Evolutionary conservation across 306 rosid genomes (phyloP).

Genomic region (Begonia fuchsioides): DNA sequence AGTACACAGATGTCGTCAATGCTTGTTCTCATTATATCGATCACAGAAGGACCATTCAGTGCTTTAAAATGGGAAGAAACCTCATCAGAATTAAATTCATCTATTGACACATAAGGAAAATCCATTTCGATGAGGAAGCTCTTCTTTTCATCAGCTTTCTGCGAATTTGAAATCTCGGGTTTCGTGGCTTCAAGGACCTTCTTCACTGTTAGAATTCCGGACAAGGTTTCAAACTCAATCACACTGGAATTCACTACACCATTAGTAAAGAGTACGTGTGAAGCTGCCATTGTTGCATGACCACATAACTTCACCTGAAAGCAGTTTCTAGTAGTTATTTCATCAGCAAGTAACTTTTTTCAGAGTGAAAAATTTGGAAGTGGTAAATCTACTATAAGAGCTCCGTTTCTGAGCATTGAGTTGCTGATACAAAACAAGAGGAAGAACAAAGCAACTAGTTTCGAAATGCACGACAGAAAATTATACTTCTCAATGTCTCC

Average conservation of each 20-base stretch:
- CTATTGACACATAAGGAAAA: constrained; percentile 21
- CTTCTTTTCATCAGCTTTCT: constrained; percentile 13
- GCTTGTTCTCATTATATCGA: constrained; percentile 25
- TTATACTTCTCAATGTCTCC: too few relatives aligned
- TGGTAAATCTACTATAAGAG: too few relatives aligned
- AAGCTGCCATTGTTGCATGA: constrained; percentile 73
- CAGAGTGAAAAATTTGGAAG: too few relatives aligned
- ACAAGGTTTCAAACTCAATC: constrained; percentile 47
- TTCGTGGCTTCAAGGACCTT: constrained; percentile 11
- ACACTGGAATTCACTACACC: constrained; percentile 24
- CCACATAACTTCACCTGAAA: constrained; percentile 72
- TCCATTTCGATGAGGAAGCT: constrained; percentile 31
- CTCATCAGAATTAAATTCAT: constrained; percentile 19
- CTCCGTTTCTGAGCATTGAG: too few relatives aligned
- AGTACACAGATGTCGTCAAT: constrained; percentile 36
- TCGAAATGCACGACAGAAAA: too few relatives aligned
- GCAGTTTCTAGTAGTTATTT: constrained; percentile 1
- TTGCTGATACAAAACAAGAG: too few relatives aligned
- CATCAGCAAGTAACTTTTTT: background rate
- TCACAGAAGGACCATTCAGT: constrained; percentile 29
- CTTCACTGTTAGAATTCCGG: constrained; percentile 46
- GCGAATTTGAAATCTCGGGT: constrained; percentile 8
- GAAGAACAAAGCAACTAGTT: too few relatives aligned
- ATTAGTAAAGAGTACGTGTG: constrained; percentile 36
- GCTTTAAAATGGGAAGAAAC: constrained; percentile 23